These are phyloP conservation scores for Lolium perenne DNA, from an alignment of 176 grass and related monocot genomes.

Conservation along the genomic window DNA sequence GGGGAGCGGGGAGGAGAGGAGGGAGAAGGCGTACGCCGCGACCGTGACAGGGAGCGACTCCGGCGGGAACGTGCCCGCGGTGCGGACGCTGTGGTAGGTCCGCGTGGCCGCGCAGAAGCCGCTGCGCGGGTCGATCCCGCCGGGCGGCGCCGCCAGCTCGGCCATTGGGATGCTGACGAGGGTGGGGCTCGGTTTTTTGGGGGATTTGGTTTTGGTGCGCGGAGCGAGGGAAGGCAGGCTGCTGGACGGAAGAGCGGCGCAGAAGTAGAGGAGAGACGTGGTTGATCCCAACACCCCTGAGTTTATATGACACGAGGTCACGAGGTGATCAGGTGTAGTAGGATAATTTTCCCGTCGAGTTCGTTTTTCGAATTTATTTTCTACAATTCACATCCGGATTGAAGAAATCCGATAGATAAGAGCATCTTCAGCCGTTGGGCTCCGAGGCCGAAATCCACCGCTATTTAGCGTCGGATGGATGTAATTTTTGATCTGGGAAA, in stretches of 20 bases:
- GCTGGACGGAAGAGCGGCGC: not conserved
- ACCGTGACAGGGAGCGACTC: conserved; percentile 58
- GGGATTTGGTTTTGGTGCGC: not conserved
- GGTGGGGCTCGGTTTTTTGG: not conserved
- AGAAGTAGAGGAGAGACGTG: not conserved
- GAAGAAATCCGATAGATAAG: too few relatives aligned
- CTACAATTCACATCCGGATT: too few relatives aligned
- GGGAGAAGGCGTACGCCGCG: conserved; percentile 55
- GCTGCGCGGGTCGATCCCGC: conserved; percentile 47
- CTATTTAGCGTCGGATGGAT: too few relatives aligned
- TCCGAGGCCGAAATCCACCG: too few relatives aligned
- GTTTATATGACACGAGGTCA: too few relatives aligned
- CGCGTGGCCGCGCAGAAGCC: conserved; percentile 59
- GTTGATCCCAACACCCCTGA: not conserved
- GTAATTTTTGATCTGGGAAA: too few relatives aligned
- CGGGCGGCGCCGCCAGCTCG: not conserved
- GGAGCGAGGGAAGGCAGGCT: not conserved
- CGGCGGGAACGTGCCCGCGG: conserved; percentile 32
- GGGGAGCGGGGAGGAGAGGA: conserved; percentile 51
- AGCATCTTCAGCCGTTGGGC: too few relatives aligned
- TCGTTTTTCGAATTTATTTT: too few relatives aligned
- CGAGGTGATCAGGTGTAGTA: too few relatives aligned
- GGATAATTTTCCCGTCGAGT: too few relatives aligned
- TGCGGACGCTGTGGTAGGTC: conserved; percentile 73
- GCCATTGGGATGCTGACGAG: conserved; percentile 27